phyloP scores from a whole-genome alignment of 805 yeast genomes.

The Ogataea pilisensis region DNA sequence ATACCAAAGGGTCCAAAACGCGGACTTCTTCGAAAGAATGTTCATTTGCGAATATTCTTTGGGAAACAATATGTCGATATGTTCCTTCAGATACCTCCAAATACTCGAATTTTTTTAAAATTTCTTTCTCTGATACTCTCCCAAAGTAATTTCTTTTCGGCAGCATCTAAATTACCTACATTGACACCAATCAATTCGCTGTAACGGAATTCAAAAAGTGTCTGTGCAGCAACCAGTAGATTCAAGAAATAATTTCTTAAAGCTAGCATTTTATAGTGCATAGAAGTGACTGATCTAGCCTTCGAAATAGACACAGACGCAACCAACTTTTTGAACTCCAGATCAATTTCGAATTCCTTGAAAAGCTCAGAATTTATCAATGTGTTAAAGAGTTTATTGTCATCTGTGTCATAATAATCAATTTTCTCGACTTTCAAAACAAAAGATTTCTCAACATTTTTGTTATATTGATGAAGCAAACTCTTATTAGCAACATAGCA shows the following conservation, averaged over 20 bases:
- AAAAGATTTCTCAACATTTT: conserved; percentile 2
- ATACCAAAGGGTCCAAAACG: no score
- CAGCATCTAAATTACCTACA: conserved; percentile 32
- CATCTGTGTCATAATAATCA: conserved; percentile 5
- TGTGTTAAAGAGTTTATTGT: conserved; percentile 31
- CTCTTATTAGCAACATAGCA: conserved; percentile 8
- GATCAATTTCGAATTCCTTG: conserved; percentile 39
- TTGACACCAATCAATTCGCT: conserved; percentile 23
- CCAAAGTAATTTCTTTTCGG: conserved; percentile 44
- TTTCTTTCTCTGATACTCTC: conserved; percentile 48
- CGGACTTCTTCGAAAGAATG: no score
- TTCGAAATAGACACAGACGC: conserved; percentile 49
- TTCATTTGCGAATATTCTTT: no score
- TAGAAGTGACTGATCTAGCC: conserved; percentile 36
- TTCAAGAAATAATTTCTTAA: conserved; percentile 48
- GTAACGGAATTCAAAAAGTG: conserved; percentile 45
- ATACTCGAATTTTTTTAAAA: conserved; percentile 38
- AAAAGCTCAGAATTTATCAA: conserved; percentile 41
- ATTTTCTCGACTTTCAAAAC: conserved; percentile 13
- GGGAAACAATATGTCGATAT: no score
- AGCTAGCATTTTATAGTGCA: conserved; percentile 39
- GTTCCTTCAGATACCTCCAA: background rate
- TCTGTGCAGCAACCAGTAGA: conserved; percentile 51
- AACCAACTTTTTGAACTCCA: conserved; percentile 39
- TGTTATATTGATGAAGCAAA: background rate